Evolutionary conservation across 306 rosid genomes (phyloP).

Genomic region (Phaseolus lunatus): DNA sequence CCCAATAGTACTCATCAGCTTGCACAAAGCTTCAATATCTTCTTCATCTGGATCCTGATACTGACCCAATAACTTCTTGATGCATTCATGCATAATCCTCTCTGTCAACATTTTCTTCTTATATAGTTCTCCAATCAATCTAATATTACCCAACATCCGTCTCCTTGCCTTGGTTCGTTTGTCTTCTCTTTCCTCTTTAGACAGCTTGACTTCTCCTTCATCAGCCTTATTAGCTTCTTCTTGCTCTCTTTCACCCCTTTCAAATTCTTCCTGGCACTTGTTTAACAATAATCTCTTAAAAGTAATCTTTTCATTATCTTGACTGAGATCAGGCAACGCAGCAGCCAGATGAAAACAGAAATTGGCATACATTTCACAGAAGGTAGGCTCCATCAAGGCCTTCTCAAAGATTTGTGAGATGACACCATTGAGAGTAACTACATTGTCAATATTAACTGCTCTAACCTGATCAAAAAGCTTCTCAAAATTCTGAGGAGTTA

Average conservation of each 20-base stretch:
- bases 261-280: slow-evolving; percentile 98
- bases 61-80: slow-evolving; percentile 80
- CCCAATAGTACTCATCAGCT: slow-evolving; percentile 96
- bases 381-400: slow-evolving; percentile 95
- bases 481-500: slow-evolving; percentile 97
- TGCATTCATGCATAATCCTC: slow-evolving; percentile 93
- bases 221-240: slow-evolving; percentile 92
- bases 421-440: slow-evolving; percentile 75
- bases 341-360: slow-evolving; percentile 79
- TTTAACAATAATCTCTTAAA: slow-evolving; percentile 87
- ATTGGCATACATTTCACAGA: slow-evolving; percentile 99
- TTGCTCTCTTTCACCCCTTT: slow-evolving; percentile 93
- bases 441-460: slow-evolving; percentile 89
- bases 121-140: slow-evolving; percentile 92
- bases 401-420: slow-evolving; percentile 97
- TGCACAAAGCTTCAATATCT: slow-evolving; percentile 93
- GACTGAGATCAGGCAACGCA: slow-evolving; percentile 81
- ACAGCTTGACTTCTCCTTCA: slow-evolving; percentile 77
- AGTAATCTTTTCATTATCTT: slow-evolving; percentile 84
- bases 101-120: slow-evolving; percentile 95
- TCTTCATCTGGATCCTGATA: slow-evolving; percentile 88
- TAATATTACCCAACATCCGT: slow-evolving; percentile 93
- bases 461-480: slow-evolving; percentile 90
- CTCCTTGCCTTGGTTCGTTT: slow-evolving; percentile 84
- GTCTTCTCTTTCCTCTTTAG: slow-evolving; percentile 79